phyloP scores from a whole-genome alignment of 108 stramenopile species.

The Nannochloropsis oceanica region DNA sequence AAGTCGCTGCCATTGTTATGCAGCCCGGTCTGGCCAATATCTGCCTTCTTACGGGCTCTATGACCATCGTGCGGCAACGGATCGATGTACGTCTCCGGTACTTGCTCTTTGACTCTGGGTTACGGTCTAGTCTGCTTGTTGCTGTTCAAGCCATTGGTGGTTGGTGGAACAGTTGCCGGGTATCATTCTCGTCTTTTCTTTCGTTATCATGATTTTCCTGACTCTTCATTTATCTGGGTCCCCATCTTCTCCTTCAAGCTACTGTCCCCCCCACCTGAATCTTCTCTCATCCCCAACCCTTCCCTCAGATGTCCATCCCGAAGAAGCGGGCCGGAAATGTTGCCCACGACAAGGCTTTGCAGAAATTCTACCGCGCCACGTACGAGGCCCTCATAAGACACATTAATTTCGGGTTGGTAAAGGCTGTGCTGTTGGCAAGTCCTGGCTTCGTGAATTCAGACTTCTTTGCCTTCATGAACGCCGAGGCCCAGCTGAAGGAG shows the following conservation, averaged over 20 bases:
- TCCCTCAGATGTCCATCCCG: constrained; percentile 64
- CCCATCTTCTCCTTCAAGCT: no score
- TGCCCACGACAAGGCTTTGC: constrained; percentile 62
- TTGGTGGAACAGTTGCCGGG: no score
- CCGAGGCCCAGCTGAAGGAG: constrained; percentile 58
- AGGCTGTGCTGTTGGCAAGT: constrained; percentile 64
- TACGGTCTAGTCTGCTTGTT: no score
- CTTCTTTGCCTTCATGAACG: constrained; percentile 63
- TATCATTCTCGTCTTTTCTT: no score
- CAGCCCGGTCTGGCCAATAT: constrained; percentile 72
- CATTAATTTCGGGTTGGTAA: constrained; percentile 68
- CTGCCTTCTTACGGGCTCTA: constrained; percentile 70
- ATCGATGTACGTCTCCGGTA: constrained; percentile 45
- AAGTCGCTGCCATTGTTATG: constrained; percentile 86
- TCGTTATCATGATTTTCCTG: no score
- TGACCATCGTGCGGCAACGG: constrained; percentile 71
- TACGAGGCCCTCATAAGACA: constrained; percentile 72
- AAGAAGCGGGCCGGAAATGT: constrained; percentile 69
- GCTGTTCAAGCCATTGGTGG: no score
- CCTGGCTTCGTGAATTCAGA: constrained; percentile 90
- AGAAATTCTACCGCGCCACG: constrained; percentile 77
- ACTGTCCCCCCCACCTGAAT: not conserved
- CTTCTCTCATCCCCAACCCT: not conserved
- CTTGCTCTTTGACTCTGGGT: not conserved
- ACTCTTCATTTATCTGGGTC: no score